A percentile compares a stretch with the other conserved stretches of the same genome.
These are phyloP conservation scores for Begonia loranthoides DNA, from an alignment of 306 rosid species.

Conservation along the genomic window DNA sequence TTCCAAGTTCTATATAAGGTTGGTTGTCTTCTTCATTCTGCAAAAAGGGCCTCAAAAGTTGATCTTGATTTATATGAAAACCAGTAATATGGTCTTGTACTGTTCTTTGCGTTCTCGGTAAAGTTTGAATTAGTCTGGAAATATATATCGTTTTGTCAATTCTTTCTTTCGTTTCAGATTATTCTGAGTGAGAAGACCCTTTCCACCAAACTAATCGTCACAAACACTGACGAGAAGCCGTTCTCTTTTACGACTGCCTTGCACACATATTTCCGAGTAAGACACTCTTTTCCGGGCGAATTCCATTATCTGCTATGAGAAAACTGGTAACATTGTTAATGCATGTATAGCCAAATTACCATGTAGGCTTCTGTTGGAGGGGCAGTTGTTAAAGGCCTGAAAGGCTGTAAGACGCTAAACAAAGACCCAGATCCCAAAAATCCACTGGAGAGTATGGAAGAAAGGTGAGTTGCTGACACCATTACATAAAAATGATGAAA, in stretches of 20 bases:
- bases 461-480: constrained; percentile 26
- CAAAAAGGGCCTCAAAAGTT: neutral
- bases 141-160: constrained; percentile 6
- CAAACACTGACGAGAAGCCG: constrained; percentile 66
- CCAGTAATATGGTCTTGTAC: too few species aligned
- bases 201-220: constrained; percentile 58
- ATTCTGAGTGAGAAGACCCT: constrained; percentile 49
- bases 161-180: constrained; percentile 33
- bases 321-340: neutral
- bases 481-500: too few species aligned
- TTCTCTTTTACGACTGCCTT: constrained; percentile 78
- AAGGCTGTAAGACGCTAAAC: constrained; percentile 69
- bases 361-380: constrained; percentile 67
- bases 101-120: too few species aligned
- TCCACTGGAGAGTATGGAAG: constrained; percentile 82
- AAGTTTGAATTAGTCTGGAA: too few species aligned
- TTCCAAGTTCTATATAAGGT: constrained; percentile 90
- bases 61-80: too few species aligned
- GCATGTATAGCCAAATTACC: constrained; percentile 5
- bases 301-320: neutral
- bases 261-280: constrained; percentile 81
- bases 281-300: constrained; percentile 9
- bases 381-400: constrained; percentile 71
- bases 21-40: constrained; percentile 12
- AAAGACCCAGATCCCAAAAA: constrained; percentile 82